Percentiles rank a stretch among this genome's conserved stretches.
These are phyloP conservation scores for Pythium rishiriense DNA, from an alignment of 352 stramenopile species.

Conservation along the genomic window DNA sequence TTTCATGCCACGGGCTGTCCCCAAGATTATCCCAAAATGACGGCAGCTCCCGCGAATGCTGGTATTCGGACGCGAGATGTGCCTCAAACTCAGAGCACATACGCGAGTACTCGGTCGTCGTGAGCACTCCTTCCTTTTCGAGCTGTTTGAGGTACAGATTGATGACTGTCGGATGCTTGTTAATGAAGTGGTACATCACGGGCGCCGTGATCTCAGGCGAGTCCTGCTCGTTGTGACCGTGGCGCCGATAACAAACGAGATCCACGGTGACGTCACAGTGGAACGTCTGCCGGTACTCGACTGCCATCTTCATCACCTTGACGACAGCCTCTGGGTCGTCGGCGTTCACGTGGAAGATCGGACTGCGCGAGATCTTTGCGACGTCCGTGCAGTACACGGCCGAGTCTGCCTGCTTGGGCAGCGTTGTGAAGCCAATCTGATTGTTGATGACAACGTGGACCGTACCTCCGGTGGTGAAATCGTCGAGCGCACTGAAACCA, in stretches of 20 bases:
- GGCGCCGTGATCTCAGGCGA: slow-evolving; percentile 87
- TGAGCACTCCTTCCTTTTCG: slow-evolving; percentile 50
- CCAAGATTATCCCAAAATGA: slow-evolving; percentile 80
- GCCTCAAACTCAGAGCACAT: slow-evolving; percentile 69
- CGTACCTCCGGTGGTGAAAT: slow-evolving; percentile 97
- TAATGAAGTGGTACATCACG: slow-evolving; percentile 91
- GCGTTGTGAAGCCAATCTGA: slow-evolving; percentile 98
- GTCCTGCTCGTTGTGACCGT: slow-evolving; percentile 98
- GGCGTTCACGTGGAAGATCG: slow-evolving; percentile 95
- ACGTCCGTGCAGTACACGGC: slow-evolving; percentile 98
- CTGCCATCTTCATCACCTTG: slow-evolving; percentile 92
- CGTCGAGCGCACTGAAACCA: slow-evolving; percentile 86
- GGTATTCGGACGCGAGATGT: slow-evolving; percentile 65
- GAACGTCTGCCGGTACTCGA: slow-evolving; percentile 90
- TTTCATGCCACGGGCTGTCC: slow-evolving; percentile 64
- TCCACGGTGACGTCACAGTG: slow-evolving; percentile 98
- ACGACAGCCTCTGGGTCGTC: slow-evolving; percentile 95
- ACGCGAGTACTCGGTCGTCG: slow-evolving; percentile 39
- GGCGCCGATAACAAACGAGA: slow-evolving; percentile 97
- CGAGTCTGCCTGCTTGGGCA: slow-evolving; percentile 96
- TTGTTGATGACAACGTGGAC: slow-evolving; percentile 99
- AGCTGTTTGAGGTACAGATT: slow-evolving; percentile 81
- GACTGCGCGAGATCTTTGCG: slow-evolving; percentile 95
- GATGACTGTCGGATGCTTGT: slow-evolving; percentile 80
- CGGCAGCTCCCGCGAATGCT: slow-evolving; percentile 64